These are phyloP conservation scores for Myxozyma mucilagina DNA, from an alignment of 805 yeast genomes.

Conservation along the genomic window DNA sequence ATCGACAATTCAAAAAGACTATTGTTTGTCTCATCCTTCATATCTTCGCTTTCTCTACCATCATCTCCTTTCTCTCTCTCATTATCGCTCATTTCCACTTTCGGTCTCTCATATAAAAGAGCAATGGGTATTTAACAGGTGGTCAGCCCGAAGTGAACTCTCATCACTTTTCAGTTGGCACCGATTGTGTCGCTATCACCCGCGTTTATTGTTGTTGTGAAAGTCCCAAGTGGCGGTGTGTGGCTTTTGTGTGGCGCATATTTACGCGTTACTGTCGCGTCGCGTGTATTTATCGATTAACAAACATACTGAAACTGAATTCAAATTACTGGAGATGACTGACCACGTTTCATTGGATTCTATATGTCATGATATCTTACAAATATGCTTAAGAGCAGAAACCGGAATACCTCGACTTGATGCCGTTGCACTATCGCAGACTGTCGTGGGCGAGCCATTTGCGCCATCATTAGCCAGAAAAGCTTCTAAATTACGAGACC, in stretches of 20 bases:
- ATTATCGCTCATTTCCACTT: not conserved
- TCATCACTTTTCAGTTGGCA: not conserved
- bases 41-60: not conserved
- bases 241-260: no score
- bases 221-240: not conserved
- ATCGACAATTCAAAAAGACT: not conserved
- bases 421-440: not conserved
- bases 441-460: not conserved
- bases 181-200: not conserved
- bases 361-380: no score
- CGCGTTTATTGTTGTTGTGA: not conserved
- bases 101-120: not conserved
- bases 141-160: not conserved
- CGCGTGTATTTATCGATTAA: not conserved
- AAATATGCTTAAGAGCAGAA: no score
- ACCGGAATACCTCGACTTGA: no score
- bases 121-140: not conserved
- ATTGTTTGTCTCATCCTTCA: not conserved
- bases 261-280: not conserved
- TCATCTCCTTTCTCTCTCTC: not conserved
- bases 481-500: not conserved
- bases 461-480: not conserved
- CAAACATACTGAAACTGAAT: no score
- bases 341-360: no score
- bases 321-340: no score